Percentiles rank a stretch among this genome's conserved stretches.
Evolutionary conservation across 73 alveolate species (phyloP).

Genomic region (Paramecium caudatum): DNA sequence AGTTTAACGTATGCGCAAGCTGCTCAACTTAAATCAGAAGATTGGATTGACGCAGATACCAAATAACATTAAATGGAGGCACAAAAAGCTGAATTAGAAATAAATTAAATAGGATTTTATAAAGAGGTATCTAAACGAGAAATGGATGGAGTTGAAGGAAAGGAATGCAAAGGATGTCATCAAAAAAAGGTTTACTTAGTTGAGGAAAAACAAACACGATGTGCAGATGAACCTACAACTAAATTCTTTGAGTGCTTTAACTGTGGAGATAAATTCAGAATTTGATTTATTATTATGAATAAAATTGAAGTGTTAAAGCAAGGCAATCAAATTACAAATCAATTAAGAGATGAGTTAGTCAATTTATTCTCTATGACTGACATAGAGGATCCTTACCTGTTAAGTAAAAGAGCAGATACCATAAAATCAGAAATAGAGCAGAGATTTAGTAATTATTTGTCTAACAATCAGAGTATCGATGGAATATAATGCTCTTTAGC

Average conservation of each 20-base stretch:
- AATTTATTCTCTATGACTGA: background rate
- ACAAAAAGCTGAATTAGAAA: constrained; percentile 60
- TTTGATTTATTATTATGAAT: constrained; percentile 26
- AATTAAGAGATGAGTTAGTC: constrained; percentile 49
- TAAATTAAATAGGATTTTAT: constrained; percentile 68
- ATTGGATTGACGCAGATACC: constrained; percentile 53
- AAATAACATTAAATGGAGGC: constrained; percentile 1
- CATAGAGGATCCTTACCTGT: background rate
- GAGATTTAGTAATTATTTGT: background rate
- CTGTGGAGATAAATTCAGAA: constrained; percentile 66
- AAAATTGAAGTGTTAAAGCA: background rate
- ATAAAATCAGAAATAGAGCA: constrained; percentile 29
- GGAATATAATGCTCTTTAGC: constrained; percentile 26
- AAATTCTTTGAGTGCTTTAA: constrained; percentile 67
- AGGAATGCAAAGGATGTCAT: constrained; percentile 62
- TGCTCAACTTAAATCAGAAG: constrained; percentile 67
- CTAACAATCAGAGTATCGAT: constrained; percentile 8
- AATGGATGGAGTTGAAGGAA: constrained; percentile 73
- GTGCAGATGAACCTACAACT: constrained; percentile 76
- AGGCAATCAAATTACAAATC: background rate
- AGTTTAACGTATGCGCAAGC: constrained; percentile 46
- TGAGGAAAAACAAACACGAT: constrained; percentile 65
- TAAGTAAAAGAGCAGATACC: constrained; percentile 51
- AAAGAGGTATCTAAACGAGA: constrained; percentile 53
- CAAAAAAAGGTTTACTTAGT: constrained; percentile 66